Evolutionary conservation across 345 rosid species (phyloP).

Genomic region (Carallia pectinifolia): DNA sequence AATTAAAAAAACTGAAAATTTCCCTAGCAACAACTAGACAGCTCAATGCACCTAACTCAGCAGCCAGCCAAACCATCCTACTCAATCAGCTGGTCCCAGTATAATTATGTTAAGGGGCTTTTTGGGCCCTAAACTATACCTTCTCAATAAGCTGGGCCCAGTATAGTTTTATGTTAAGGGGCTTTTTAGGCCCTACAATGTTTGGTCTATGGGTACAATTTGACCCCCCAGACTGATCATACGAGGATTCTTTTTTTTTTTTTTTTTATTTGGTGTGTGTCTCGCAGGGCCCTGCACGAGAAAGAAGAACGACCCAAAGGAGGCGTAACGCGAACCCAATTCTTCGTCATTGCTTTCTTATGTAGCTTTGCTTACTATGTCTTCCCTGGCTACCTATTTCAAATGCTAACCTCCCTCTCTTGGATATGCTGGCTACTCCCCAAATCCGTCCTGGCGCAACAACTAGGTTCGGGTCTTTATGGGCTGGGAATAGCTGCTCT

Average conservation of each 20-base stretch:
- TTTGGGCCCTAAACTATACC: too few species aligned
- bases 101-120: too few species aligned
- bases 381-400: conserved; percentile 87
- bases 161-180: too few species aligned
- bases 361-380: conserved; percentile 89
- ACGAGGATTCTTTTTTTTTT: not conserved
- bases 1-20: too few species aligned
- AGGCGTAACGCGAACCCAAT: conserved; percentile 76
- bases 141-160: too few species aligned
- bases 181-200: too few species aligned
- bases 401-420: conserved; percentile 81
- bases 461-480: conserved; percentile 88
- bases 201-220: too few species aligned
- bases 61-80: too few species aligned
- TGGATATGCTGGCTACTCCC: conserved; percentile 97
- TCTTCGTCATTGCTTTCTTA: conserved; percentile 70
- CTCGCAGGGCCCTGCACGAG: conserved; percentile 76
- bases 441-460: conserved; percentile 71
- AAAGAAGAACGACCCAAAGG: conserved; percentile 72
- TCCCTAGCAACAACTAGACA: too few species aligned
- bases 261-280: too few species aligned
- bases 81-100: too few species aligned
- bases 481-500: conserved; percentile 77
- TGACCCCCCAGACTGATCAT: not conserved
- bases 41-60: too few species aligned